Conservation (phyloP, 106 monocot genomes). For the Acanthochlamys bracteata region DNA sequence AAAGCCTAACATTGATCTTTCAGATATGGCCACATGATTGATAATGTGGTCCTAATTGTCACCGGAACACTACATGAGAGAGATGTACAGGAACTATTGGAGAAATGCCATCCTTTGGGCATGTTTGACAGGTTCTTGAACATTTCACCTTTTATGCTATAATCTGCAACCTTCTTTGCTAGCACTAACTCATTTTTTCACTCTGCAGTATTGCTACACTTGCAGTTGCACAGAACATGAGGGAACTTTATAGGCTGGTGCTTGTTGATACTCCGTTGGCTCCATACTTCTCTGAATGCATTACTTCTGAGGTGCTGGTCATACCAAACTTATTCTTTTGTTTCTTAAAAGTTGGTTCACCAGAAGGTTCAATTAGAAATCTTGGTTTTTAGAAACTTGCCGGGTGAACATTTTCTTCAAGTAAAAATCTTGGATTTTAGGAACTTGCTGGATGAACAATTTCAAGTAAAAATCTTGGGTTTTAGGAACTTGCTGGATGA, state of each 20-base stretch:
- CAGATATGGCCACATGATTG: conserved; percentile 97
- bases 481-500: too few species aligned
- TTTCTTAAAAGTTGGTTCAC: too few species aligned
- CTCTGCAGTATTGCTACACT: conserved; percentile 76
- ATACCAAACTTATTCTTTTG: too few species aligned
- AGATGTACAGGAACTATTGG: conserved; percentile 92
- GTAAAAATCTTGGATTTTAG: too few species aligned
- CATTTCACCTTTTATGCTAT: not conserved
- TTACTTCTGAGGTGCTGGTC: conserved; percentile 90
- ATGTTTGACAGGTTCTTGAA: conserved; percentile 93
- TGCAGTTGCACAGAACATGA: conserved; percentile 93
- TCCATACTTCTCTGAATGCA: conserved; percentile 94
- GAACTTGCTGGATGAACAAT: too few species aligned
- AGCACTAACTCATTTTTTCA: conserved; percentile 1
- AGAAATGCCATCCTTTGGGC: conserved; percentile 97
- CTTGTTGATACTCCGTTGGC: conserved; percentile 94
- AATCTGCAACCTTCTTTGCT: not conserved
- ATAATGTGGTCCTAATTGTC: conserved; percentile 98
- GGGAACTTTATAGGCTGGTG: conserved; percentile 92
- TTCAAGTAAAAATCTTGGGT: too few species aligned
- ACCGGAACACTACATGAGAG: conserved; percentile 98
- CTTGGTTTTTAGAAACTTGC: too few species aligned
- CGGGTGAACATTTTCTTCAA: too few species aligned
- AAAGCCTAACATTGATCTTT: not conserved
- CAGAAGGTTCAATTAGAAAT: too few species aligned